These are phyloP conservation scores for Fusarium austroafricanum DNA, from an alignment of 2,329 filamentous ascomycete genomes.

Conservation along the genomic window DNA sequence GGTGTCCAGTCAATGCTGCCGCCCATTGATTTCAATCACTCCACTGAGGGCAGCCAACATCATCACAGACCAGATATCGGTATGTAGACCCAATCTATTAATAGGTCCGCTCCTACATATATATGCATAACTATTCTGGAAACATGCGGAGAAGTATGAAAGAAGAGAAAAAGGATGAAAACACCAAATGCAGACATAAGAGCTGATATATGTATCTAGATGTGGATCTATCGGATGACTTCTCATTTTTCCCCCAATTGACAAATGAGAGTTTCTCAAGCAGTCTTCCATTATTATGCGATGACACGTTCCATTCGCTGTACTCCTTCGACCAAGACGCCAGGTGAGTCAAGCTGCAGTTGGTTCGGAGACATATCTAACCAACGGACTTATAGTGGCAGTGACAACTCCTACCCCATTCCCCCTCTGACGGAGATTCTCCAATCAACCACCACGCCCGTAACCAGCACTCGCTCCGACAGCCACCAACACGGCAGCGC, in stretches of 20 bases:
- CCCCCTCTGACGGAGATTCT: not conserved
- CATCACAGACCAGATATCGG: not conserved
- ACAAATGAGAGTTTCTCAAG: not conserved
- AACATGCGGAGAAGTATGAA: no score
- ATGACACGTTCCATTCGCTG: not conserved
- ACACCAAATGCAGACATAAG: no score
- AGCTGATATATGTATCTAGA: no score
- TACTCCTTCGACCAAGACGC: not conserved
- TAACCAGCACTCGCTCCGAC: not conserved
- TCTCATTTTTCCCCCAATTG: not conserved
- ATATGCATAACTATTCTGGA: not conserved
- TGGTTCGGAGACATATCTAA: not conserved
- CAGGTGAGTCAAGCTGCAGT: not conserved
- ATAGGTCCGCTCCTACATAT: not conserved
- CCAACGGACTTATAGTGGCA: not conserved
- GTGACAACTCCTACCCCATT: not conserved
- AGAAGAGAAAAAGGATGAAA: no score
- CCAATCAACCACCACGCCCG: not conserved
- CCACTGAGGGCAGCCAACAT: not conserved
- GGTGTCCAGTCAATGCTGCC: constrained; percentile 9
- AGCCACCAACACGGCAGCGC: not conserved
- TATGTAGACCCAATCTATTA: not conserved
- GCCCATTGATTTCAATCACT: not conserved
- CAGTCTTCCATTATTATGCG: not conserved
- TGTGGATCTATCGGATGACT: not conserved